These are phyloP conservation scores for Polymyxa betae DNA, from an alignment of 208 protist genomes.

Conservation along the genomic window DNA sequence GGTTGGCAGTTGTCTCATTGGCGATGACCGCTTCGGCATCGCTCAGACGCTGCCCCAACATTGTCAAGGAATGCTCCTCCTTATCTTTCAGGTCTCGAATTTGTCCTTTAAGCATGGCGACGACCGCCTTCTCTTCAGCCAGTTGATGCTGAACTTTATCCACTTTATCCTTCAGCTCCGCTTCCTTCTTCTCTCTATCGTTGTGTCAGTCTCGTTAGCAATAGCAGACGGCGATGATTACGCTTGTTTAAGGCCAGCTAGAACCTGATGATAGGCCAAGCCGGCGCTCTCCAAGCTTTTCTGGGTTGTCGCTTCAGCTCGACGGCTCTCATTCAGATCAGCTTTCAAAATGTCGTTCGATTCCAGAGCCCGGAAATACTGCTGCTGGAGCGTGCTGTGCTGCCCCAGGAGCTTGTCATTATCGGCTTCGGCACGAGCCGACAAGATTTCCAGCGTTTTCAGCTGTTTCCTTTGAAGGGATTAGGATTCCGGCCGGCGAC, in stretches of 20 bases:
- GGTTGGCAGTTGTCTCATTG: not conserved
- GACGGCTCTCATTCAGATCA: slow-evolving; percentile 1
- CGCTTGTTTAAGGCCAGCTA: slow-evolving; percentile 4
- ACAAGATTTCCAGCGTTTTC: not conserved
- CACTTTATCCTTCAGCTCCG: not conserved
- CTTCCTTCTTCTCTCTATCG: not conserved
- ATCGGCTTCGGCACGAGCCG: not conserved
- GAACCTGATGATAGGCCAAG: slow-evolving; percentile 41
- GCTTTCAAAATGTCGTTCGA: not conserved
- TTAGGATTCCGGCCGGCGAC: not conserved
- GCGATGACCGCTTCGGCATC: not conserved
- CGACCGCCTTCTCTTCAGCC: not conserved
- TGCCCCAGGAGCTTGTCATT: not conserved
- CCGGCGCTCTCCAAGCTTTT: not conserved
- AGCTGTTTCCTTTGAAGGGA: not conserved
- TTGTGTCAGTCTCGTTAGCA: not conserved
- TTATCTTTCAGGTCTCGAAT: not conserved
- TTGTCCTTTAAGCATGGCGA: not conserved
- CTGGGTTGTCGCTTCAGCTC: not conserved
- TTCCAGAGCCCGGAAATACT: not conserved
- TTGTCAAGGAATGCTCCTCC: not conserved
- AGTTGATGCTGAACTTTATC: not conserved
- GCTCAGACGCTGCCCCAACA: not conserved
- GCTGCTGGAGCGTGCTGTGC: not conserved
- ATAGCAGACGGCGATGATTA: not conserved